A percentile compares a stretch with the other conserved stretches of the same genome.
phyloP scores from a whole-genome alignment of 768 basidiomycete genomes.

The Leccinum fibrillosum region DNA sequence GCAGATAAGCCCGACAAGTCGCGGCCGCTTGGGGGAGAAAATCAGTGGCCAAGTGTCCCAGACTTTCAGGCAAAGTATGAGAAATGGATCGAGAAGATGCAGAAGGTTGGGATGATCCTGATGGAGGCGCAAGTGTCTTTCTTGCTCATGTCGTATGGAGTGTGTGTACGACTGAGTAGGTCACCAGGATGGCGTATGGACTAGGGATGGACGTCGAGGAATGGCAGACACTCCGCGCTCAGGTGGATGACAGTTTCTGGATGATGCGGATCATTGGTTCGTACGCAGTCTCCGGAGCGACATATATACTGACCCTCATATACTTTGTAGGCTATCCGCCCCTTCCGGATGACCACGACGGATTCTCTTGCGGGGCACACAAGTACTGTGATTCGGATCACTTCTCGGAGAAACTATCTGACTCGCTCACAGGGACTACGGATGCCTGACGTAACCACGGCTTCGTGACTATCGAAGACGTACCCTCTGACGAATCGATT shows the following conservation, averaged over 20 bases:
- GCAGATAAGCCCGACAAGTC: conserved; percentile 67
- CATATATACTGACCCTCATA: background rate
- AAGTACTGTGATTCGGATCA: conserved; percentile 47
- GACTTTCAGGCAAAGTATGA: conserved; percentile 65
- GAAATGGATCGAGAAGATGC: conserved; percentile 84
- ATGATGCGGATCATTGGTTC: conserved; percentile 79
- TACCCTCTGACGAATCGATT: conserved; percentile 8
- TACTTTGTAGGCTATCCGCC: conserved; percentile 75
- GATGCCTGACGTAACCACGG: conserved; percentile 71
- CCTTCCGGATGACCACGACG: conserved; percentile 72
- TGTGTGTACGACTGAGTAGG: background rate
- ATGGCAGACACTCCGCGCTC: conserved; percentile 60
- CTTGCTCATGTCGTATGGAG: background rate
- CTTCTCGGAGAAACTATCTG: background rate
- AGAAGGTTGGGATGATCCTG: conserved; percentile 68
- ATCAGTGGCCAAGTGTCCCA: conserved; percentile 73
- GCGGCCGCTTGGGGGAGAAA: conserved; percentile 76
- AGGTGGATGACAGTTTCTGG: conserved; percentile 89
- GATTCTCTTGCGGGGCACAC: conserved; percentile 88
- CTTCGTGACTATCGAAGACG: background rate
- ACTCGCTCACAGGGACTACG: conserved; percentile 66
- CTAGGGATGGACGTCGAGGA: conserved; percentile 70
- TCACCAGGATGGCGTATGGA: conserved; percentile 72
- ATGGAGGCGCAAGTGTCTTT: conserved; percentile 73
- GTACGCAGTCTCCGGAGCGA: background rate